Evolutionary conservation across 1,284 basidiomycete genomes (phyloP), one percentile per base, ranked within the genome.

Genomic region (Fistulina hepatica): DNA sequence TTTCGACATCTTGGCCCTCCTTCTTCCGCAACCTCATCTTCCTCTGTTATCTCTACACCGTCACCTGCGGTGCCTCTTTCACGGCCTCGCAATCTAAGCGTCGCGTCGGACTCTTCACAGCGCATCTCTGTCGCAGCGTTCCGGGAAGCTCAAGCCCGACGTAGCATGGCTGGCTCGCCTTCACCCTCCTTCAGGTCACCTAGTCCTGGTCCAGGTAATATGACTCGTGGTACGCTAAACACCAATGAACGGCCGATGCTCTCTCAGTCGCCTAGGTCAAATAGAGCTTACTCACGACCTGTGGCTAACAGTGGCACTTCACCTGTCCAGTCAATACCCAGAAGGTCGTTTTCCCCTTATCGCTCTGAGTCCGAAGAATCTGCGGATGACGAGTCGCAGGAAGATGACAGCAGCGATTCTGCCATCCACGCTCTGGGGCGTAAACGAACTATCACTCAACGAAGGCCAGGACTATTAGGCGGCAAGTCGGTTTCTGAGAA

Each of bases 51-150:
- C 39, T 21, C 27, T n/a, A 30, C 27, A n/a, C n/a, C n/a, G 6
- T 30, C 27, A n/a, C 17, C 27, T 6, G 47, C 23, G 28, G 39
- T 35, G 12, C 43, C 63, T 9, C 41, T 54, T 2, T 53, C 60
- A 17, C 66, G 76, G 9, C 70, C 72, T 16, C 67, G 32, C 32
- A 16, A 30, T 30, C 59, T 62, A 33, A 78, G 76, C 54, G 52
- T 64, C 42, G 69, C 69, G n/a, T 76, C 75, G 3, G 76, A 81
- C 34, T 60, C 70, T 9, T 74, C 73, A 4, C 78, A 81, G 46
- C 68, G 79, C 36, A 83, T 84, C 34, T 81, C 77, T 7, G 75
- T 84, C 19, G 81, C 81, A 3, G 81, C 81, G 2, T 84, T 84
- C 53, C 69, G 78, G 36, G 81, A 84, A 61, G 78, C 72, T 24